Base-by-base conservation (phyloP, 1,284 basidiomycete species). In the Pseudozyma flocculosa region DNA sequence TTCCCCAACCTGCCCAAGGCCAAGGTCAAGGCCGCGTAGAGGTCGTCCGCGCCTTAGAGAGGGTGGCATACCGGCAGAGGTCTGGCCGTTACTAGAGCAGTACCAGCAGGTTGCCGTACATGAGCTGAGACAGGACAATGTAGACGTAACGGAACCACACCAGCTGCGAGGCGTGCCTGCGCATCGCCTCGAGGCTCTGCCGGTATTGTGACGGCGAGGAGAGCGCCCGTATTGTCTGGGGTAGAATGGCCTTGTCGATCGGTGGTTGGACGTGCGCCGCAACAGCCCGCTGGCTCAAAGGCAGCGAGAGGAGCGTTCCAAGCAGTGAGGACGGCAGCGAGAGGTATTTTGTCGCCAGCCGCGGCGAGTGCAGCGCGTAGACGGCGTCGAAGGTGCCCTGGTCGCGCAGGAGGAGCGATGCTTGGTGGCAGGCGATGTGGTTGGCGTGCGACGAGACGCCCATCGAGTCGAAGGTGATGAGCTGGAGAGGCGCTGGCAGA, bases 401-500 rank as follows among this genome's bases (percentile, higher is more conserved):
- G 15, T 48, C 43, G 39, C 45, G 48, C 1, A 54, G 19, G 19
- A 5, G 21, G 22, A 38, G 26, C 19, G 46, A 48, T 17, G 64
- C 87, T 40, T 78, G 69, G n/a, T 84, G 84, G 19, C 93, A 80
- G 0, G 90, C 87, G 50, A 83, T 83, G 79, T 99, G 94, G 78
- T 98, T 99, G 0, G 89, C 87, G 74, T 98, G 94, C 0, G 81
- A 82, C 9, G 92, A 92, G 4, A 98, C 82, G 1, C 95, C 94
- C 3, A 76, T 64, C 0, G 79, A 61, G 79, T 99, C 94, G 71
- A 98, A 98, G 0, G 94, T 96, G 51, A 99, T 80, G 49, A 98
- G 86, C 89, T 94, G 72, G 19, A n/a, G n/a, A n/a, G n/a, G n/a
- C n/a, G n/a, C n/a, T n/a, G n/a, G n/a, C n/a, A n/a, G n/a, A n/a